phyloP scores from a whole-genome alignment of 441 rosid genomes.

The Jatropha podagrica region DNA sequence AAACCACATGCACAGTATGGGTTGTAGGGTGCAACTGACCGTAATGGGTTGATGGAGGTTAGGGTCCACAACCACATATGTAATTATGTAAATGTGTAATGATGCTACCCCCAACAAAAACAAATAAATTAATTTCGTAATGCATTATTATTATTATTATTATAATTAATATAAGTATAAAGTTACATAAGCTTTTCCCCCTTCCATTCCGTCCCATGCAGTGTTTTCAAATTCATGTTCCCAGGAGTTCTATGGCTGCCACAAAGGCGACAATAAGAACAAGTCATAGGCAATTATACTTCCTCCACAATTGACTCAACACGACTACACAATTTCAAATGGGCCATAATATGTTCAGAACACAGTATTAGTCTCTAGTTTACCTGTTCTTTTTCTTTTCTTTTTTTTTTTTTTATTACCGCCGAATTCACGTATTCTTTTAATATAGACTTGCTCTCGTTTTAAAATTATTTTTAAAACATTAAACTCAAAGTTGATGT shows the following conservation, averaged over 20 bases:
- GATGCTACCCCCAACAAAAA: slow-evolving; percentile 13
- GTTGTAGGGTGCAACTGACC: slow-evolving; percentile 34
- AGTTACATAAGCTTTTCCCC: background rate
- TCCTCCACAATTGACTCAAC: background rate
- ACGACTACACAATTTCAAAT: slow-evolving; percentile 15
- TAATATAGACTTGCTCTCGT: too few relatives aligned
- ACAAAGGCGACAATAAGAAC: slow-evolving; percentile 19
- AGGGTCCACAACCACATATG: slow-evolving; percentile 11
- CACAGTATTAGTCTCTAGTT: too few relatives aligned
- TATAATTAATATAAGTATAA: background rate
- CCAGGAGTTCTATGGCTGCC: slow-evolving; percentile 21
- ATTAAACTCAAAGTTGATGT: too few relatives aligned
- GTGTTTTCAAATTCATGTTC: background rate
- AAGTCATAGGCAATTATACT: slow-evolving; percentile 9
- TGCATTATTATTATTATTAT: background rate
- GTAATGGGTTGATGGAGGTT: slow-evolving; percentile 20
- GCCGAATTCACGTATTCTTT: too few relatives aligned
- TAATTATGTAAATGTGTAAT: slow-evolving; percentile 15
- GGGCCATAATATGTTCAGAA: slow-evolving; percentile 5
- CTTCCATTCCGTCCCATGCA: background rate
- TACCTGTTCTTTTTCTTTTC: too few relatives aligned
- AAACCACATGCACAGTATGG: slow-evolving; percentile 46
- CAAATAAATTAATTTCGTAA: slow-evolving; percentile 8
- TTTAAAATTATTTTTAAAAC: too few relatives aligned
- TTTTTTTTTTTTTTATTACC: too few relatives aligned